phyloP scores from a whole-genome alignment of 1,284 basidiomycete species.

The Malassezia vespertilionis region DNA sequence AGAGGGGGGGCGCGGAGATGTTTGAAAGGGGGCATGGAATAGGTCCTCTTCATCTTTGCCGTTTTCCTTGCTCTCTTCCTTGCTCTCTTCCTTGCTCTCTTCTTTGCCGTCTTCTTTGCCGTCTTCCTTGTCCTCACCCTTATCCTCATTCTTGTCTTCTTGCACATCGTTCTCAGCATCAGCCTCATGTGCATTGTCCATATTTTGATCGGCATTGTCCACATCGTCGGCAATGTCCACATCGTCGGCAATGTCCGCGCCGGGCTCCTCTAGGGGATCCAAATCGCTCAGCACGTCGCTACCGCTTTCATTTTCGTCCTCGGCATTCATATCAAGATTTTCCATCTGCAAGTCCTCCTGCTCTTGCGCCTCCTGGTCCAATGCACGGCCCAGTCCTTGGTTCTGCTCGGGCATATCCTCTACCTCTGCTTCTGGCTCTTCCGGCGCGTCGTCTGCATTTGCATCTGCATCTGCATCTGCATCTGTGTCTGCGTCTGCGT shows the following conservation, averaged over 20 bases:
- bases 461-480: constrained; percentile 32
- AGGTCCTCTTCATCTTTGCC: constrained; percentile 7
- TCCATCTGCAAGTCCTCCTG: constrained; percentile 44
- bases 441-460: constrained; percentile 18
- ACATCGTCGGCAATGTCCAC: constrained; percentile 21
- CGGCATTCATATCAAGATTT: constrained; percentile 17
- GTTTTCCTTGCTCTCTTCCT: not conserved
- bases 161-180: constrained; percentile 39
- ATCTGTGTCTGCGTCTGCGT: constrained; percentile 47
- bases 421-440: constrained; percentile 34
- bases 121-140: constrained; percentile 5
- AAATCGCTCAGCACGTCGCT: no score
- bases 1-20: no score
- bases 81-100: not conserved
- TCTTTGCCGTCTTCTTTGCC: not conserved
- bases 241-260: constrained; percentile 4
- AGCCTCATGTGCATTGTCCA: constrained; percentile 47
- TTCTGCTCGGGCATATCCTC: constrained; percentile 47
- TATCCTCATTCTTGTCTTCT: constrained; percentile 43
- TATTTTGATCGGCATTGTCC: constrained; percentile 23
- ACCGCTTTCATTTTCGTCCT: not conserved
- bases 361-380: constrained; percentile 39
- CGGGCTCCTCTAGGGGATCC: constrained; percentile 22
- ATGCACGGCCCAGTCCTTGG: constrained; percentile 47
- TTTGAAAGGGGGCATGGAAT: no score